Conservation (phyloP, 2,329 filamentous ascomycete genomes). For the Plenodomus lindquistii region DNA sequence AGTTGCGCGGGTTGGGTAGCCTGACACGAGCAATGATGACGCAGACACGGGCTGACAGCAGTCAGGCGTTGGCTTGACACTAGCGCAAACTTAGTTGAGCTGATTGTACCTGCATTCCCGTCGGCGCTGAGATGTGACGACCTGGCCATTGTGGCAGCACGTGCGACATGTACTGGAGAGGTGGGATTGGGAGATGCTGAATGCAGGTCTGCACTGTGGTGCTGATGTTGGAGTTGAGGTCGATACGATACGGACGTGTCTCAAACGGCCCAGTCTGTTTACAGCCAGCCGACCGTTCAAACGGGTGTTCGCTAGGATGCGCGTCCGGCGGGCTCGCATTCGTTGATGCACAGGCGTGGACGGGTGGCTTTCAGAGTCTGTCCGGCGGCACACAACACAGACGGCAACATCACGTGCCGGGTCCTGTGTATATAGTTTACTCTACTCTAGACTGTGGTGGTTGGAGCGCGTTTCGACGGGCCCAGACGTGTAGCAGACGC, state of each 20-base stretch:
- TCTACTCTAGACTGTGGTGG: background rate
- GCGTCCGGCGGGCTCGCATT: too few species aligned
- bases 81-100: conserved; percentile 7
- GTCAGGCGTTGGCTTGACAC: conserved; percentile 2
- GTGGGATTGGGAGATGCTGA: background rate
- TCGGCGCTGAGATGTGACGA: conserved; percentile 1
- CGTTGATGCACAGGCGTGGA: too few species aligned
- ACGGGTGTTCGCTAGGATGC: too few species aligned
- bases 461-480: conserved; percentile 7
- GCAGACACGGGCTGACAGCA: conserved; percentile 9
- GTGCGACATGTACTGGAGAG: too few species aligned
- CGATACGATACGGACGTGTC: too few species aligned
- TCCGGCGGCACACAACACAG: too few species aligned
- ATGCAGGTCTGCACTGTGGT: too few species aligned
- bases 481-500: conserved; percentile 2
- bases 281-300: too few species aligned
- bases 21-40: conserved; percentile 8
- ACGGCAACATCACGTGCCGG: background rate
- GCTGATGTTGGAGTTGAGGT: background rate
- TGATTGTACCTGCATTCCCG: conserved; percentile 11
- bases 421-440: background rate
- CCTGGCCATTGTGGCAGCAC: background rate
- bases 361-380: too few species aligned
- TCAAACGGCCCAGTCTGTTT: too few species aligned
- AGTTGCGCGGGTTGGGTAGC: background rate